Evolutionary conservation across 345 rosid species (phyloP), one percentile per base, ranked within the genome.

Genomic region (Salix caprea): DNA sequence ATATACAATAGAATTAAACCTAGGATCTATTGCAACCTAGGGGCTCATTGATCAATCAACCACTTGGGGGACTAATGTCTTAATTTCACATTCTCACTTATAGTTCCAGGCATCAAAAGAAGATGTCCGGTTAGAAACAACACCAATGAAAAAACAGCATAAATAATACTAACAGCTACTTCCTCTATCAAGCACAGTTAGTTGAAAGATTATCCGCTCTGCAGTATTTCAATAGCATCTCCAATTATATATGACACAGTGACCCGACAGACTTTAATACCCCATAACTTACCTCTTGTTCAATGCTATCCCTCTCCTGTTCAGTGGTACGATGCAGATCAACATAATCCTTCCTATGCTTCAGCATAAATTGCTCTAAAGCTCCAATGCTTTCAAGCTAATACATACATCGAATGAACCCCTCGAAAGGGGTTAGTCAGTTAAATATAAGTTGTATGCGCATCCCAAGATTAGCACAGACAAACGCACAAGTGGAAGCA

Each of bases 241-340:
- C 40, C 40, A 67, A 42, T n/a, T n/a, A 56, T n/a, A 10, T 3
- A n/a, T 3, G 26, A 50, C 30, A 50, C 39, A 60, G 61, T 40
- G n/a, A 50, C 71, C 50, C 26, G 44, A 67, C 54, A 23, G 50
- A 42, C 28, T 56, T 4, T 67, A 8, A 74, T 46, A 61, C 75
- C 76, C 70, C 40, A 71, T 5, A 54, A 74, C 91, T 83, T 84
- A 96, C 98, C 85, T 96, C 98, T 48, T 89, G 96, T 81, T 96
- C 99, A 70, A 96, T 93, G 85, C 92, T 89, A 79, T 94, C 98
- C 73, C 92, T 90, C 85, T 92, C 96, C 65, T 87, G 93, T 78
- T 90, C 94, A 0, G 92, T 94, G 71, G 94, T 92, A 30, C 95
- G 92, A 65, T 90, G 96, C 74, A 83, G 69, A 84, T 93, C 99